phyloP scores from a whole-genome alignment of 169 alveolate species.

The Eimeria acervulina region DNA sequence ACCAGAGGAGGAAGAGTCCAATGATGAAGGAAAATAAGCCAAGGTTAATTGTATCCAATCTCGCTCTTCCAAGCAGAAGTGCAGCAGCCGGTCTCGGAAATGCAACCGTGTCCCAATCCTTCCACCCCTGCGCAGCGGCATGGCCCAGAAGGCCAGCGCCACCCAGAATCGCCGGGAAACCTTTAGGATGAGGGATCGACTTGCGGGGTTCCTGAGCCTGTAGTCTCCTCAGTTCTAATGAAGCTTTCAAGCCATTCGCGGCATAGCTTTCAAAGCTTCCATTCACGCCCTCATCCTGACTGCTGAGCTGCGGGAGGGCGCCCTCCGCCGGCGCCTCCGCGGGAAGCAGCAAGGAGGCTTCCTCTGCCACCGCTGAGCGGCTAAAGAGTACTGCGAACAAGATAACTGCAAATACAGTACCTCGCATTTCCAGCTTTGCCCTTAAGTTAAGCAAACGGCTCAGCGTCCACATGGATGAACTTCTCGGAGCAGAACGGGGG shows the following conservation, averaged over 20 bases:
- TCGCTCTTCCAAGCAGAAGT: constrained; percentile 5
- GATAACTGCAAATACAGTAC: not conserved
- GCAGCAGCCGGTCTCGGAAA: constrained; percentile 5
- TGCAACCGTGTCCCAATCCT: constrained; percentile 10
- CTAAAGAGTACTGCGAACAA: not conserved
- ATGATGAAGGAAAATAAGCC: not conserved
- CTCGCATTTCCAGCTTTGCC: not conserved
- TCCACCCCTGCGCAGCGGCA: constrained; percentile 19
- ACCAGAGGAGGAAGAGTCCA: constrained; percentile 4
- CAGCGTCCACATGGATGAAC: not conserved
- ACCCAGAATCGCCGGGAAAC: constrained; percentile 44
- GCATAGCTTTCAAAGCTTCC: not conserved
- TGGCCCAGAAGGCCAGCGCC: constrained; percentile 42
- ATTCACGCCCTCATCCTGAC: not conserved
- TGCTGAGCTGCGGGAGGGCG: not conserved
- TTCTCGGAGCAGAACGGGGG: too few relatives aligned
- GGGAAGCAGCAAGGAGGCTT: not conserved
- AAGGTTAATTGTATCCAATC: constrained; percentile 42
- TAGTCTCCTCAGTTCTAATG: constrained; percentile 56
- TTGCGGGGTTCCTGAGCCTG: not conserved
- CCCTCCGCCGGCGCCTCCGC: too few relatives aligned
- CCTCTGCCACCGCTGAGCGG: not conserved
- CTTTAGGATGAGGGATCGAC: constrained; percentile 36
- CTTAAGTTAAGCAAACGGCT: not conserved
- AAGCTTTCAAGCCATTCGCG: not conserved